Base-by-base conservation (phyloP, 345 rosid genomes). In the Geranium brycei region DNA sequence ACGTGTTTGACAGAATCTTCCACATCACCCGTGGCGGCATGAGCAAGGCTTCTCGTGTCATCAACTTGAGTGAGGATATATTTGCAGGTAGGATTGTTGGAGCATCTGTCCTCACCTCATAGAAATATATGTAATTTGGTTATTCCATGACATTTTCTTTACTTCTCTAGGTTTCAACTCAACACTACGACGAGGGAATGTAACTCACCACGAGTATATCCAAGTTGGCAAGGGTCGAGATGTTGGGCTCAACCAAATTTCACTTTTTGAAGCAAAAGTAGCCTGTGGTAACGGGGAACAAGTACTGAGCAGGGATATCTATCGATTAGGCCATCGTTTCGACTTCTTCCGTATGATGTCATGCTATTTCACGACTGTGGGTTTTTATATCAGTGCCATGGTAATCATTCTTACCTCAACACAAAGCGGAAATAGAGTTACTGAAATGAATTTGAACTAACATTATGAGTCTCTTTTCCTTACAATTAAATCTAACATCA, bases 221-320 rank as follows among this genome's bases (percentile, higher is more conserved):
- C 97, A 90, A 84, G 95, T 87, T 70, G 97, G 97, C 19, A 90
- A 90, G 74, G 97, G 97, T 28, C 83, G 97, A 73, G 97, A 90
- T 76, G 95, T 90, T 65, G 97, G 95, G 5, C 88, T 90, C 61
- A 90, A 90, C 71, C 95, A 90, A 69, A 90, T 90, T 57, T 87
- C 97, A 28, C 74, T 87, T 81, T 90, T 90, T 69, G 97, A 90
- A 75, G 95, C 95, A 68, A 90, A 90, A 75, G 84, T 90, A 61
- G 95, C 95, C 28, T 85, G 84, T 72, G 97, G 97, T 58, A 90
- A 87, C 68, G 95, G 95, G 10, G 97, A 90, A 68, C 97, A 90
- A 77, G 87, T 95, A 66, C 47, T 90, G 70, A 90, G 92, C 71
- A 88, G 97, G 11, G 95, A 90, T 71, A 66, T 90, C 38, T 81